These are phyloP conservation scores for Fragaria vesca DNA, from an alignment of 306 rosid species.

Conservation along the genomic window DNA sequence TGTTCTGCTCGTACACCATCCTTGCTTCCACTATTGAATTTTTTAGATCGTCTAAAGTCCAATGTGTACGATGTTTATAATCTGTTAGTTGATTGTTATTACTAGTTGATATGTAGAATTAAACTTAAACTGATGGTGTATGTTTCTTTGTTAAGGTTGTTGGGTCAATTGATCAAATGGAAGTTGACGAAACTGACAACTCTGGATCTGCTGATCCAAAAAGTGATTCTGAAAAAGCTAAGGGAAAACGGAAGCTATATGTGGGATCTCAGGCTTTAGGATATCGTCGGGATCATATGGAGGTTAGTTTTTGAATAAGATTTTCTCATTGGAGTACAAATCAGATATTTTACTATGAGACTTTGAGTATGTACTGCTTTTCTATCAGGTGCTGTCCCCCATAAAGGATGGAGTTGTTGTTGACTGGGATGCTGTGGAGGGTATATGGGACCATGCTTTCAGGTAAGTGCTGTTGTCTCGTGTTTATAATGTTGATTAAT, in stretches of 20 bases:
- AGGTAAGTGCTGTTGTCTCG: slow-evolving; percentile 42
- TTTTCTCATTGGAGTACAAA: slow-evolving; percentile 1
- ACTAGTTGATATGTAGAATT: neutral
- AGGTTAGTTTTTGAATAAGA: slow-evolving; percentile 48
- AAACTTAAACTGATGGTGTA: slow-evolving; percentile 15
- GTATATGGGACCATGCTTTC: slow-evolving; percentile 98
- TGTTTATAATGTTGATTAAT: neutral
- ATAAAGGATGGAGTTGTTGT: slow-evolving; percentile 85
- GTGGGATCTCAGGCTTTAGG: slow-evolving; percentile 95
- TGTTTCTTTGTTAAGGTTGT: slow-evolving; percentile 59
- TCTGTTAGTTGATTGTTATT: neutral
- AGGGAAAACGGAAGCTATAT: slow-evolving; percentile 76
- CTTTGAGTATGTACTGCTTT: slow-evolving; percentile 16
- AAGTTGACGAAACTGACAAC: slow-evolving; percentile 71
- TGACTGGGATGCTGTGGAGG: slow-evolving; percentile 97
- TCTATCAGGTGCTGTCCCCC: slow-evolving; percentile 71
- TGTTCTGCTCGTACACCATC: neutral
- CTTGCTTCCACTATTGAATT: neutral
- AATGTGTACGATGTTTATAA: neutral
- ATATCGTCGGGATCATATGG: slow-evolving; percentile 90
- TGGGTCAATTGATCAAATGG: slow-evolving; percentile 93
- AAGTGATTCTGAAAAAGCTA: slow-evolving; percentile 67
- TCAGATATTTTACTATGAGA: neutral
- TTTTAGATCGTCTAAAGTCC: neutral
- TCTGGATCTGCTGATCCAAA: slow-evolving; percentile 65